phyloP scores from a whole-genome alignment of 176 grass and related monocot species.

The Saccharum spontaneum region DNA sequence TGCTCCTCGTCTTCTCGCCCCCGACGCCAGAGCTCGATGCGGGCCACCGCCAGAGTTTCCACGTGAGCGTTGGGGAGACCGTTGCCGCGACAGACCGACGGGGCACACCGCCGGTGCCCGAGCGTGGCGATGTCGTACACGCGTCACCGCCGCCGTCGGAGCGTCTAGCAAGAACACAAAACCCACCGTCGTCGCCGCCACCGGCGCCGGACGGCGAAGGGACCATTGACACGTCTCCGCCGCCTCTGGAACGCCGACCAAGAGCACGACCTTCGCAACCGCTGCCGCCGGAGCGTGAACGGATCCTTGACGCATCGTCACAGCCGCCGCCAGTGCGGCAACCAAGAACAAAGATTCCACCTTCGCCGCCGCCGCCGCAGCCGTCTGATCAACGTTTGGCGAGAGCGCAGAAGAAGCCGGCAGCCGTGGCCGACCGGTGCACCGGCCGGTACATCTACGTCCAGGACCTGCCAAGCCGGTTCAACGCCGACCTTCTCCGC shows the following conservation, averaged over 20 bases:
- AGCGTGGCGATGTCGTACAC: not conserved
- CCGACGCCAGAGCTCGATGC: conserved; percentile 1
- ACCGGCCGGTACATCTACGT: conserved; percentile 63
- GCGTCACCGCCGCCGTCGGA: not conserved
- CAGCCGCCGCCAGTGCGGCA: not conserved
- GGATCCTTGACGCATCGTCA: not conserved
- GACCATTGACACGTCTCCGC: not conserved
- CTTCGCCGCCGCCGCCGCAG: not conserved
- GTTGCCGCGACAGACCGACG: not conserved
- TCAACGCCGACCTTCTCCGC: conserved; percentile 53
- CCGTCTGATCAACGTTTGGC: no score
- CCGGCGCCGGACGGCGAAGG: not conserved
- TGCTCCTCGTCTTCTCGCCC: conserved; percentile 31
- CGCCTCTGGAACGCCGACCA: not conserved
- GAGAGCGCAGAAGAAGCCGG: not conserved
- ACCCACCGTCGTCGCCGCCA: not conserved
- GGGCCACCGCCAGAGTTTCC: not conserved
- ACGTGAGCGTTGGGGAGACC: not conserved
- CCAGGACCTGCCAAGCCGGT: conserved; percentile 45
- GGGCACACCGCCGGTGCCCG: not conserved
- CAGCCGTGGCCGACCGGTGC: conserved; percentile 26
- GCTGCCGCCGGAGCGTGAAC: not conserved
- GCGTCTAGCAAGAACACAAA: not conserved
- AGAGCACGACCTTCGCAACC: not conserved
- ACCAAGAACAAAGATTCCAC: not conserved